Percentiles rank a stretch among this genome's conserved stretches.
Evolutionary conservation across 2,329 filamentous ascomycete genomes (phyloP).

Genomic region (Fusarium sp.): DNA sequence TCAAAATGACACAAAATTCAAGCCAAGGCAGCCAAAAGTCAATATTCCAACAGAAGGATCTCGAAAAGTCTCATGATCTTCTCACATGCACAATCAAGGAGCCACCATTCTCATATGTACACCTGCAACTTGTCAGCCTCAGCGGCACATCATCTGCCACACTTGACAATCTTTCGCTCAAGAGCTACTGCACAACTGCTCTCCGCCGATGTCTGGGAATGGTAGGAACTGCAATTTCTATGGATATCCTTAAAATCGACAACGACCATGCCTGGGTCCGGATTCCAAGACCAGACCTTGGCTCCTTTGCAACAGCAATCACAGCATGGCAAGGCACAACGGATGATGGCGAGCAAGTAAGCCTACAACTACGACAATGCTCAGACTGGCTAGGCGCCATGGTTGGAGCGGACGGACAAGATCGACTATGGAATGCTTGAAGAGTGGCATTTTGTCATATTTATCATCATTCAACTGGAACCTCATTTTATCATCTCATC

Average conservation of each 20-base stretch:
- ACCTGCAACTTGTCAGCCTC: constrained; percentile 58
- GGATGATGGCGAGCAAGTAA: constrained; percentile 55
- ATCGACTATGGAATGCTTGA: constrained; percentile 58
- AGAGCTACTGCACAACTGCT: constrained; percentile 69
- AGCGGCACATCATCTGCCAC: constrained; percentile 24
- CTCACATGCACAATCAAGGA: constrained; percentile 60
- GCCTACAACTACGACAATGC: constrained; percentile 64
- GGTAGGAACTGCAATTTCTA: constrained; percentile 70
- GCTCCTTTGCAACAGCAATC: constrained; percentile 69
- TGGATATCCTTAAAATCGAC: constrained; percentile 75
- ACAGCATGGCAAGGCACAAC: constrained; percentile 68
- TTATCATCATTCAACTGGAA: constrained; percentile 27
- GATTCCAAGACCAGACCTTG: constrained; percentile 68
- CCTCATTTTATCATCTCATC: constrained; percentile 31
- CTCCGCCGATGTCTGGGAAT: constrained; percentile 75
- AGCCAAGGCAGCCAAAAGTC: constrained; percentile 35
- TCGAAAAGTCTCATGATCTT: constrained; percentile 58
- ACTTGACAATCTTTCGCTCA: constrained; percentile 70
- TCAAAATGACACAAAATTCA: constrained; percentile 37
- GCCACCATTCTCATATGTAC: constrained; percentile 65
- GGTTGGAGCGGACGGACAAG: constrained; percentile 57
- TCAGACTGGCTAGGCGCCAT: constrained; percentile 72
- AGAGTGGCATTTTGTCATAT: constrained; percentile 25
- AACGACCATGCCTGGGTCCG: constrained; percentile 69
- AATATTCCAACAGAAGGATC: constrained; percentile 44